Evolutionary conservation across 495 filamentous ascomycete genomes (phyloP).

Genomic region (Cercophora samala): DNA sequence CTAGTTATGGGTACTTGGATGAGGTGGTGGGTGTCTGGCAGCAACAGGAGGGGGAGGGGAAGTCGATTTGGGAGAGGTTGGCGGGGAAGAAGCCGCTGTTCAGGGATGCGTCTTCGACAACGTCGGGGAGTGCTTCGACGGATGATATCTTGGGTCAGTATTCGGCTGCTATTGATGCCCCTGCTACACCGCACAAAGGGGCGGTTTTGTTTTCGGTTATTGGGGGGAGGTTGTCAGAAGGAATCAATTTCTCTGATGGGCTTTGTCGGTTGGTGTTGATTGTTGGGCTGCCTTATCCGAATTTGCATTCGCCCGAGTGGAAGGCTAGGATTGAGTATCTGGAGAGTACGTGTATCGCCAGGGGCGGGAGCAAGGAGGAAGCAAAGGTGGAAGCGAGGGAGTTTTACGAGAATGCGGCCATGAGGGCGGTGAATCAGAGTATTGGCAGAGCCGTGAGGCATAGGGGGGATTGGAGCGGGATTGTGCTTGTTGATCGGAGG

Average conservation of each 20-base stretch:
- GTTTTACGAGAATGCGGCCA: slow-evolving; percentile 93
- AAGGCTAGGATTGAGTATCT: slow-evolving; percentile 85
- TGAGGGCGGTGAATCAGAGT: slow-evolving; percentile 95
- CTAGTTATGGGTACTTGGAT: slow-evolving; percentile 86
- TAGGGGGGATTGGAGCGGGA: slow-evolving; percentile 81
- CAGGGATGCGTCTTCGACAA: slow-evolving; percentile 41
- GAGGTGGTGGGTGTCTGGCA: slow-evolving; percentile 69
- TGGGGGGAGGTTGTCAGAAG: slow-evolving; percentile 90
- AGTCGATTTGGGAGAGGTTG: slow-evolving; percentile 53
- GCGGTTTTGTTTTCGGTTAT: slow-evolving; percentile 90
- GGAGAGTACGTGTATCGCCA: slow-evolving; percentile 52
- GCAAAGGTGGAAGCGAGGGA: slow-evolving; percentile 70
- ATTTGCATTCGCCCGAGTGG: slow-evolving; percentile 86
- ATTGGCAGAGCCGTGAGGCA: slow-evolving; percentile 92
- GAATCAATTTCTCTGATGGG: slow-evolving; percentile 95
- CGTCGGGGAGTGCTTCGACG: slow-evolving; percentile 50
- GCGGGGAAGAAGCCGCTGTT: slow-evolving; percentile 63
- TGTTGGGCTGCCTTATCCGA: slow-evolving; percentile 89
- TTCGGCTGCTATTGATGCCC: slow-evolving; percentile 58
- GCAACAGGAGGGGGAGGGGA: slow-evolving; percentile 19
- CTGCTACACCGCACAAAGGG: slow-evolving; percentile 41
- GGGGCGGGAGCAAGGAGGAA: slow-evolving; percentile 33
- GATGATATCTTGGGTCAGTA: slow-evolving; percentile 74
- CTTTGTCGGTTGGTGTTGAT: slow-evolving; percentile 87
- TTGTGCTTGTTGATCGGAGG: slow-evolving; percentile 76